These are phyloP conservation scores for Ophiostoma angusticollis DNA, from an alignment of 2,329 filamentous ascomycete genomes.

Conservation along the genomic window DNA sequence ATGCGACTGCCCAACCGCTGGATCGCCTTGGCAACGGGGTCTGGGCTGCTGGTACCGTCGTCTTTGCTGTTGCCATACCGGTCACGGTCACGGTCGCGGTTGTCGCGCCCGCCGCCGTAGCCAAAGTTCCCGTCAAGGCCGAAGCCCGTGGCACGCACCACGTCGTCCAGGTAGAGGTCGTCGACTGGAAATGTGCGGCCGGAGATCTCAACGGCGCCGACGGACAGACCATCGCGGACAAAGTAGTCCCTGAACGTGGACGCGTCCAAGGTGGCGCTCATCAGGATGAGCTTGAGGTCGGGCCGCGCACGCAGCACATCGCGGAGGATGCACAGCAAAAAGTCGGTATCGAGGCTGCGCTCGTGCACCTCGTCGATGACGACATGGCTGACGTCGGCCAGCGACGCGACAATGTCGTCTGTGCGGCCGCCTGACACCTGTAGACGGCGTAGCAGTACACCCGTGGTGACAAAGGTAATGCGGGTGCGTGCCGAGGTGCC, in stretches of 20 bases:
- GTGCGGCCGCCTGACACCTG: constrained; percentile 75
- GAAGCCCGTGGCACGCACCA: constrained; percentile 69
- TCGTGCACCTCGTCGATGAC: constrained; percentile 97
- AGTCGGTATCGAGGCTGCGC: constrained; percentile 86
- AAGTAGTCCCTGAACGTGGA: constrained; percentile 79
- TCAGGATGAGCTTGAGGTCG: constrained; percentile 80
- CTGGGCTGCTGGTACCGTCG: constrained; percentile 21
- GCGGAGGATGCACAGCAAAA: constrained; percentile 74
- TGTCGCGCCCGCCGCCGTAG: not conserved
- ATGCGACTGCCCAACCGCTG: constrained; percentile 68
- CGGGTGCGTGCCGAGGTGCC: constrained; percentile 48
- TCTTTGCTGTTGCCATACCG: not conserved
- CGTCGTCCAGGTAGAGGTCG: constrained; percentile 82
- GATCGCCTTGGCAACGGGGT: constrained; percentile 55
- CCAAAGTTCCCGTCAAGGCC: constrained; percentile 22
- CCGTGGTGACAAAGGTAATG: constrained; percentile 92
- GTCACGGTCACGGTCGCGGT: not conserved
- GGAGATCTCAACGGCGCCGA: constrained; percentile 74
- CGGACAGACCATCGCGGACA: constrained; percentile 48
- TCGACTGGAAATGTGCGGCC: constrained; percentile 83
- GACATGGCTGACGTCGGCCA: constrained; percentile 86
- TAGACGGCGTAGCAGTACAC: constrained; percentile 79
- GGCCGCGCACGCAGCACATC: constrained; percentile 63
- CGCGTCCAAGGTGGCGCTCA: constrained; percentile 93
- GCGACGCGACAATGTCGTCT: constrained; percentile 65